Percentiles rank a stretch among this genome's conserved stretches.
Evolutionary conservation across 768 basidiomycete species (phyloP).

Genomic region (Infundibulicybe gibba): DNA sequence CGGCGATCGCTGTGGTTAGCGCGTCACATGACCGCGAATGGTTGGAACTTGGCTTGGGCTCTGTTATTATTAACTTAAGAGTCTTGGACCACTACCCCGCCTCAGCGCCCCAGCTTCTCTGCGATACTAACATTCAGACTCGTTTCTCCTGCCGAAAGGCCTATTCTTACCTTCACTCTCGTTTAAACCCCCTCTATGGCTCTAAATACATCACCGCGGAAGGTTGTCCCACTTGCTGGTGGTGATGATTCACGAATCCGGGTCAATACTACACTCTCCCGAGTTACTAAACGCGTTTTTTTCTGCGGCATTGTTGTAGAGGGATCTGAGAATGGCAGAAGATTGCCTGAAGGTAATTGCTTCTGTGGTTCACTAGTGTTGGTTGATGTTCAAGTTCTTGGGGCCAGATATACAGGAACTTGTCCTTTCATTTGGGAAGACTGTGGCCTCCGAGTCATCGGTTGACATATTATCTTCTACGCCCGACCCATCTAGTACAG

Average conservation of each 20-base stretch:
- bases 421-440: conserved; percentile 72
- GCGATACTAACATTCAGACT: neutral
- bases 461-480: conserved; percentile 42
- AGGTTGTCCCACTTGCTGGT: conserved; percentile 67
- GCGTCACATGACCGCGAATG: conserved; percentile 23
- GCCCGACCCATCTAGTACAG: conserved; percentile 30
- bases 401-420: conserved; percentile 72
- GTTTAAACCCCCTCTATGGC: conserved; percentile 40
- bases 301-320: conserved; percentile 90
- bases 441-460: conserved; percentile 50
- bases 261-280: conserved; percentile 32
- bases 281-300: conserved; percentile 76
- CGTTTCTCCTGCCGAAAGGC: conserved; percentile 1
- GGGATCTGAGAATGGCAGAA: conserved; percentile 66
- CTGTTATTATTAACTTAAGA: conserved; percentile 1
- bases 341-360: conserved; percentile 61
- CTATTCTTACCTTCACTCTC: conserved; percentile 1
- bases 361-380: conserved; percentile 3
- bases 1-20: conserved; percentile 1
- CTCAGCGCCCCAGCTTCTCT: conserved; percentile 2
- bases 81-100: too few relatives aligned
- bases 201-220: conserved; percentile 66
- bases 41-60: conserved; percentile 11
- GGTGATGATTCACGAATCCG: conserved; percentile 57
- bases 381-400: conserved; percentile 6